A percentile compares a stretch with the other conserved stretches of the same genome.
Conservation (phyloP, 2,329 filamentous ascomycete genomes). For the Aspergillus felis region DNA sequence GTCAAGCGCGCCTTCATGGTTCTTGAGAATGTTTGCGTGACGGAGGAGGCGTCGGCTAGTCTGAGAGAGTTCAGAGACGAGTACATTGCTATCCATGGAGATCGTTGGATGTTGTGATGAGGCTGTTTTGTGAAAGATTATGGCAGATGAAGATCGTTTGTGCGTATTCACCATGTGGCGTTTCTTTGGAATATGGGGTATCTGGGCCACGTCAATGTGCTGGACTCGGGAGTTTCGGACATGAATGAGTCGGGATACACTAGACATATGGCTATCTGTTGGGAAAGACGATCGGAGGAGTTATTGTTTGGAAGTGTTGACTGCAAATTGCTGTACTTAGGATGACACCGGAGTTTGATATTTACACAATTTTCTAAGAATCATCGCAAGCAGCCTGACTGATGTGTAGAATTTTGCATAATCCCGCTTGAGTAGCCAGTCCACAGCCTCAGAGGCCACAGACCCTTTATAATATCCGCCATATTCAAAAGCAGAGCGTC, state of each 20-base stretch:
- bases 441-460: not conserved
- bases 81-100: slow-evolving; percentile 21
- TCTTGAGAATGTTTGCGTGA: slow-evolving; percentile 30
- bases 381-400: not conserved
- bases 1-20: slow-evolving; percentile 32
- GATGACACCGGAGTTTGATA: not conserved
- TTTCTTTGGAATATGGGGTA: not conserved
- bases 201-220: not conserved
- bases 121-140: not conserved
- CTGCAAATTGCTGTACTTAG: not conserved
- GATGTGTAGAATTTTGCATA: not conserved
- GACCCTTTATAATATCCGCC: not conserved
- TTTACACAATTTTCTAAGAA: not conserved
- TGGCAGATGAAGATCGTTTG: not conserved
- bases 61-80: slow-evolving; percentile 26
- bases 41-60: slow-evolving; percentile 32
- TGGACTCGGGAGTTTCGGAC: not conserved
- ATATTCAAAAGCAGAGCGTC: not conserved
- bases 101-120: slow-evolving; percentile 16
- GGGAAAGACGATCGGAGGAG: not conserved
- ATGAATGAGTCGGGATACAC: not conserved
- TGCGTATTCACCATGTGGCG: not conserved
- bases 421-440: not conserved
- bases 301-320: not conserved
- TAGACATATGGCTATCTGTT: not conserved